These are phyloP conservation scores for Canna indica DNA, from an alignment of 176 grass and related monocot species.

Conservation along the genomic window DNA sequence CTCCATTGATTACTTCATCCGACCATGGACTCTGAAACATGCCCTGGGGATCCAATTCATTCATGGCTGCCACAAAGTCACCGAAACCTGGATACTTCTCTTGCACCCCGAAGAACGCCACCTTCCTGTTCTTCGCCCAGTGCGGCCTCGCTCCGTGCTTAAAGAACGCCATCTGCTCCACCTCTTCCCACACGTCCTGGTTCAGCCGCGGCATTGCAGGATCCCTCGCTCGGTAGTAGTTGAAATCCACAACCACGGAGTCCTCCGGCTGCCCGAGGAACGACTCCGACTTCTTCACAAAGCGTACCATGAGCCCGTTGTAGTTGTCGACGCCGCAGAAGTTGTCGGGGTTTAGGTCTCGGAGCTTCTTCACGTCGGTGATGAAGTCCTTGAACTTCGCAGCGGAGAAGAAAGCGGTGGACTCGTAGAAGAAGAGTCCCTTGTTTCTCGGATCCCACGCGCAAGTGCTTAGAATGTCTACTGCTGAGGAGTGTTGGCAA, in stretches of 20 bases:
- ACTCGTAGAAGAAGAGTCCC: constrained; percentile 86
- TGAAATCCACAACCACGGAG: constrained; percentile 76
- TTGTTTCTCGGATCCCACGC: constrained; percentile 71
- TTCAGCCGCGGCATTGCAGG: constrained; percentile 34
- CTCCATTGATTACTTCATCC: constrained; percentile 28
- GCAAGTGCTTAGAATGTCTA: constrained; percentile 30
- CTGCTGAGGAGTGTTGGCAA: constrained; percentile 30
- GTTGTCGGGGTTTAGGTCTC: constrained; percentile 27
- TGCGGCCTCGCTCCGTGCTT: constrained; percentile 65
- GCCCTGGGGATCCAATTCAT: constrained; percentile 35
- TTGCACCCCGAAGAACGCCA: constrained; percentile 47
- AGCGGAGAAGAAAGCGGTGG: constrained; percentile 52
- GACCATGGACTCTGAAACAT: constrained; percentile 68
- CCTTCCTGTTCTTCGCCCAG: constrained; percentile 74
- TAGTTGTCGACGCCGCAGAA: constrained; percentile 72
- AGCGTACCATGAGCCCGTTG: constrained; percentile 61
- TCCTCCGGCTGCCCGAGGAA: constrained; percentile 64
- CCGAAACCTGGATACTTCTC: constrained; percentile 45
- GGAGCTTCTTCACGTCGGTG: constrained; percentile 55
- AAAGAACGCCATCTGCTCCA: constrained; percentile 82
- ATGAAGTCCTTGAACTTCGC: constrained; percentile 50
- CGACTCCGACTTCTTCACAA: constrained; percentile 43
- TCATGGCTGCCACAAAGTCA: constrained; percentile 36
- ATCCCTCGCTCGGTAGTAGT: constrained; percentile 65
- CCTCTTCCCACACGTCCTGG: constrained; percentile 82